Base-by-base conservation (phyloP, 805 yeast species). In the Starmerella roubikii region DNA sequence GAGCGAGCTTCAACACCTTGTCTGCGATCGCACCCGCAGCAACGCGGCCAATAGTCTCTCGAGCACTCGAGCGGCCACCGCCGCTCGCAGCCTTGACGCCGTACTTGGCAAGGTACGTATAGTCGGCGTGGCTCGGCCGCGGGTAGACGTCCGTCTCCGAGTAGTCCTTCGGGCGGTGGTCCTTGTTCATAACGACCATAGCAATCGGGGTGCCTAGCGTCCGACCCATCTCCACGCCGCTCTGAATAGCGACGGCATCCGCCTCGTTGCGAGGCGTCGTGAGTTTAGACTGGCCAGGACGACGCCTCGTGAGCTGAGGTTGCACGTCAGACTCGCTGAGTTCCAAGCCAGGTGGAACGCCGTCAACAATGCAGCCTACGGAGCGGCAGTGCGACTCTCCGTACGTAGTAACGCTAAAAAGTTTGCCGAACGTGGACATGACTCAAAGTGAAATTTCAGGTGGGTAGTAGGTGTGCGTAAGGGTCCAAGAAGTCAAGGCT, bases 11-110 rank as follows among this genome's bases (percentile, higher is more conserved):
- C 55, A 91, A 70, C 48, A 83, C 77, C 64, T 86, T 88, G 61
- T 91, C 98, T 35, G 98, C 98, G 60, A 91, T 76, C 37, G 95
- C 97, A 55, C 96, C 96, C 8, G 96, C 97, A 34, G 97, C 97
- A 38, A 91, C 98, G 61, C 98, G 75, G 41, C 98, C 98, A 53
- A 91, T 91, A 31, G 98, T 91, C 64, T 91, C 98, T 61, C 98
- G 76, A 8, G 98, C 98, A 32, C 88, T 76, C 11, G 96, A 80
- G 58, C 98, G 75, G 46, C 98, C 98, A 55, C 98, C 98, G 37
- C 98, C 98, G 27, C 93, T 78, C 4, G 93, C 74, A 4, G 96
- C 93, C 64, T 91, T 91, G 51, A 76, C 70, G 31, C 95, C 94
- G 64, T 91, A 91, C 62, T 91, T 91, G 48, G 72, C 68, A 55